A percentile compares a stretch with the other conserved stretches of the same genome.
Evolutionary conservation across 2,329 filamentous ascomycete species (phyloP).

Genomic region (Sporothrix euskadiensis): DNA sequence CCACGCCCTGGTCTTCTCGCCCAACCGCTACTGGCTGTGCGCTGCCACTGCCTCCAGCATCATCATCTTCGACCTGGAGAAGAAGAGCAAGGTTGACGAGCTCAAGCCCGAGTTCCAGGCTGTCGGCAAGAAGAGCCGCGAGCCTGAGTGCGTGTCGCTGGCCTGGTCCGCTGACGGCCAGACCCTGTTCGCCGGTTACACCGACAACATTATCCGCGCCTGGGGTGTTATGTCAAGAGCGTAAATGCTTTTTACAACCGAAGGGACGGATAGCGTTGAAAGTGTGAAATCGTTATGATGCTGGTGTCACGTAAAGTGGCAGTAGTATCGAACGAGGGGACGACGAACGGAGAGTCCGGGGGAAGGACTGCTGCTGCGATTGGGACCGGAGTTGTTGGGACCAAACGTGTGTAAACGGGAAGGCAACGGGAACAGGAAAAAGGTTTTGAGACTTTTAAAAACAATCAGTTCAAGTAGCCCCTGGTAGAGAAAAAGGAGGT

Average conservation of each 20-base stretch:
- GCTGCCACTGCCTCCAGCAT: conserved; percentile 95
- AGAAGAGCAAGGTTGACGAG: conserved; percentile 99
- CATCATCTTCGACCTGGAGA: conserved; percentile 99
- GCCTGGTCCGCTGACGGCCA: conserved; percentile 98
- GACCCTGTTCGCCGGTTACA: conserved; percentile 99
- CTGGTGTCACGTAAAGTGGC: neutral
- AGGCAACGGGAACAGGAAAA: conserved; percentile 20
- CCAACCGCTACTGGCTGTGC: conserved; percentile 99
- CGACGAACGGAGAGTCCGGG: conserved; percentile 7
- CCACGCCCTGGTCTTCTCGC: conserved; percentile 99
- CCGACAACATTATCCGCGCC: conserved; percentile 97
- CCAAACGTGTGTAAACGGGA: conserved; percentile 19
- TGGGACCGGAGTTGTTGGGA: conserved; percentile 10
- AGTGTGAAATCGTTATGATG: neutral
- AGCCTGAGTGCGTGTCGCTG: conserved; percentile 96
- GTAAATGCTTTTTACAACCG: conserved; percentile 48
- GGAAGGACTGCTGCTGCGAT: conserved; percentile 18
- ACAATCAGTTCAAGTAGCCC: conserved; percentile 25
- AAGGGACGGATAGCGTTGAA: neutral
- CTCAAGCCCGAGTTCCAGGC: conserved; percentile 97
- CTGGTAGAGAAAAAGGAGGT: conserved; percentile 27
- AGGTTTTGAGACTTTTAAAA: conserved; percentile 7
- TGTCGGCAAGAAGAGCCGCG: conserved; percentile 97
- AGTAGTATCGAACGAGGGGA: neutral
- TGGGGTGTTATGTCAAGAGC: conserved; percentile 97